Percentiles rank a stretch among this genome's conserved stretches.
phyloP scores from a whole-genome alignment of 805 yeast genomes.

The Zygosaccharomyces pseudorouxii region DNA sequence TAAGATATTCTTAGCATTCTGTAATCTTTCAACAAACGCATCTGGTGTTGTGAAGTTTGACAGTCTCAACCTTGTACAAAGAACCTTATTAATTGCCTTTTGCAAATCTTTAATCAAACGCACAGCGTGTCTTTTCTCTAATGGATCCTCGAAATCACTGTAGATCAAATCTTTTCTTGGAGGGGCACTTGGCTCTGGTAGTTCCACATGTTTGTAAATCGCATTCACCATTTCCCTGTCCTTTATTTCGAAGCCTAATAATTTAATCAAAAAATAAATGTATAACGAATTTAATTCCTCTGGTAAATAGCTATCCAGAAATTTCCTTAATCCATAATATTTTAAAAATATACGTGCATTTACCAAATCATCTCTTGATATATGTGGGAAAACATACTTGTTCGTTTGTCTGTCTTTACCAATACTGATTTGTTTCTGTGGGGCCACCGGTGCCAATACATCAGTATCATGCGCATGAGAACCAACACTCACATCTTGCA shows the following conservation, averaged over 20 bases:
- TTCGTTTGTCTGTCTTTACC: conserved; percentile 27
- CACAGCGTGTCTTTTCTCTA: conserved; percentile 43
- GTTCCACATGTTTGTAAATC: conserved; percentile 25
- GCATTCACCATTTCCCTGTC: conserved; percentile 35
- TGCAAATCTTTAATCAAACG: conserved; percentile 50
- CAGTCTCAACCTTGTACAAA: conserved; percentile 51
- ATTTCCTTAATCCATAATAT: conserved; percentile 52
- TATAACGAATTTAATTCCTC: conserved; percentile 55
- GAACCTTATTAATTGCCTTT: conserved; percentile 60
- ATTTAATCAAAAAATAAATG: conserved; percentile 49
- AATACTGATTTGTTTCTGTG: conserved; percentile 25
- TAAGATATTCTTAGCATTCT: conserved; percentile 54
- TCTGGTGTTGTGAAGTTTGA: conserved; percentile 53
- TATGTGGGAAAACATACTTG: conserved; percentile 35
- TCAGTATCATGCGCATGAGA: conserved; percentile 14
- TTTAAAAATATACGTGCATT: conserved; percentile 53
- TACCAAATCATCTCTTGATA: conserved; percentile 42
- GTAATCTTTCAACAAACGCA: conserved; percentile 50
- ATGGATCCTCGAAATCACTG: conserved; percentile 32
- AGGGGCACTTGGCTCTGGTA: conserved; percentile 13
- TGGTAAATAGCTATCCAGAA: conserved; percentile 59
- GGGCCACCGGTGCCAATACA: conserved; percentile 18
- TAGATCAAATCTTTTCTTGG: conserved; percentile 18
- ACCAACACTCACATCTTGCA: conserved; percentile 22
- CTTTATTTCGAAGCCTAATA: conserved; percentile 55